These are phyloP conservation scores for Camellia oleifera DNA, from an alignment of 179 eudicot genomes.

Conservation along the genomic window DNA sequence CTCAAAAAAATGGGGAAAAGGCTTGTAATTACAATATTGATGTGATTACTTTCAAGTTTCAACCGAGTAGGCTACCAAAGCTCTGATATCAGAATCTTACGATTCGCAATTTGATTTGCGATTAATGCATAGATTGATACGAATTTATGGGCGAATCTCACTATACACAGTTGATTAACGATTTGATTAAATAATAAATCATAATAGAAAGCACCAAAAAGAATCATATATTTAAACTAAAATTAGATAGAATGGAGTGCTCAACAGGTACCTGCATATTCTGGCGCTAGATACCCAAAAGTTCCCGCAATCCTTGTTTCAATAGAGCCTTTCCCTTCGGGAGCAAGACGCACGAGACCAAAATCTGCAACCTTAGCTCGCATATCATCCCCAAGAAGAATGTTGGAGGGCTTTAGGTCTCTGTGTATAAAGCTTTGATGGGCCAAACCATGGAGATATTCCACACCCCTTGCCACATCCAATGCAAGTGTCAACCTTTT, in stretches of 20 bases:
- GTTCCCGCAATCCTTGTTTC: constrained; percentile 86
- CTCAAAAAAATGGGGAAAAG: too few relatives aligned
- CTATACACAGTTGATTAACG: too few relatives aligned
- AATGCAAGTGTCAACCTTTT: constrained; percentile 64
- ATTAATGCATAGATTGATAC: too few relatives aligned
- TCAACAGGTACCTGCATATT: constrained; percentile 66
- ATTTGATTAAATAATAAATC: too few relatives aligned
- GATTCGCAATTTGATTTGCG: too few relatives aligned
- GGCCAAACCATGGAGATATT: constrained; percentile 71
- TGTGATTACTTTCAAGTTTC: too few relatives aligned
- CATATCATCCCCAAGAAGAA: constrained; percentile 84
- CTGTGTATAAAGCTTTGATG: constrained; percentile 86
- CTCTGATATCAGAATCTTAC: too few relatives aligned
- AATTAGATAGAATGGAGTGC: neutral
- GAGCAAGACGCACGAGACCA: constrained; percentile 83
- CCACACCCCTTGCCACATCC: constrained; percentile 83
- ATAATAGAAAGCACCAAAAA: neutral
- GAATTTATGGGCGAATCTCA: too few relatives aligned
- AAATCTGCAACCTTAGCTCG: constrained; percentile 82
- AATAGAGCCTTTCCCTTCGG: constrained; percentile 72
- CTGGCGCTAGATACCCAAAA: constrained; percentile 80
- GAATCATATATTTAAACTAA: neutral
- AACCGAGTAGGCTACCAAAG: too few relatives aligned
- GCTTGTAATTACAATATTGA: too few relatives aligned
- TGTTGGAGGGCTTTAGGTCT: constrained; percentile 77